Conservation (phyloP, 495 filamentous ascomycete genomes). For the Xylaria cubensis region DNA sequence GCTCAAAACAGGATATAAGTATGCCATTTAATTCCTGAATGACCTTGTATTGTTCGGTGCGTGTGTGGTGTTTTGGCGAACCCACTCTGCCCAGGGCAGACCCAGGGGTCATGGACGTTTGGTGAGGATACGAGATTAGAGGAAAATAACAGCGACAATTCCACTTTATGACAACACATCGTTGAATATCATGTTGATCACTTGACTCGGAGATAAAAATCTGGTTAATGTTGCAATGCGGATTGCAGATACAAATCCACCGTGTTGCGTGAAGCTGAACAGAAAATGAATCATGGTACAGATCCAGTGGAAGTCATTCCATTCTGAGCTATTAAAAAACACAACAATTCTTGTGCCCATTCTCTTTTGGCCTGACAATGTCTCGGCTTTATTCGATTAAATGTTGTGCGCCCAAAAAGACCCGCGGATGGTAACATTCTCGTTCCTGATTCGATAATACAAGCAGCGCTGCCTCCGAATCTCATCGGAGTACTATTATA, state of each 20-base stretch:
- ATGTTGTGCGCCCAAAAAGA: not conserved
- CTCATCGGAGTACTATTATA: not conserved
- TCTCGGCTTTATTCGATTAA: not conserved
- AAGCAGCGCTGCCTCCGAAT: not conserved
- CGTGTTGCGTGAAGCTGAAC: not conserved
- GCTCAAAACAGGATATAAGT: too few relatives aligned
- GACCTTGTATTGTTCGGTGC: too few relatives aligned
- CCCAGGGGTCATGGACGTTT: too few relatives aligned
- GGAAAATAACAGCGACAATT: not conserved
- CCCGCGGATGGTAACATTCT: too few relatives aligned
- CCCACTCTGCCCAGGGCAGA: too few relatives aligned
- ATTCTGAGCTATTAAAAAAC: not conserved
- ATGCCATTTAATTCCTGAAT: too few relatives aligned
- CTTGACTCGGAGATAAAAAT: not conserved
- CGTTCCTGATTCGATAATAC: not conserved
- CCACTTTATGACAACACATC: not conserved
- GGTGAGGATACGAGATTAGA: not conserved
- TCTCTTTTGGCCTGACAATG: not conserved
- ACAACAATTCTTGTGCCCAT: not conserved
- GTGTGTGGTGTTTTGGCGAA: too few relatives aligned
- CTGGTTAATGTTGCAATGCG: too few relatives aligned
- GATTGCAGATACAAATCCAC: not conserved
- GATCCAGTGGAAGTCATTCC: not conserved
- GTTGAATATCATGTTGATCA: not conserved
- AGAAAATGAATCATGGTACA: not conserved